Percentiles rank a stretch among this genome's conserved stretches.
Conservation (phyloP, 768 basidiomycete genomes). For the Peribolospora baueri region DNA sequence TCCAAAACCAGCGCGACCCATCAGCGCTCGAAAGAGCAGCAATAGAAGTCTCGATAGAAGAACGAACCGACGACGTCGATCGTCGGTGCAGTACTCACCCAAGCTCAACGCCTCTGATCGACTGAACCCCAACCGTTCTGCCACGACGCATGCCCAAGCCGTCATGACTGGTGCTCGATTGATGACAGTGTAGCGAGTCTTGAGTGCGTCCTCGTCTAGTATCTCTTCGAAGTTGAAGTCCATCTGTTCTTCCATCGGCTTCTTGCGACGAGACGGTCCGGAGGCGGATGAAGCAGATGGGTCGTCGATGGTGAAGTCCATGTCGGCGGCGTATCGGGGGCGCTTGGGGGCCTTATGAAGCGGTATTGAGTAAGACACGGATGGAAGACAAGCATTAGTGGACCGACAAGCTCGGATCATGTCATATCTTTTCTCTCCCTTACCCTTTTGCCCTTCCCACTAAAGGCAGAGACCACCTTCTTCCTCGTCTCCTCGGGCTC, state of each 20-base stretch:
- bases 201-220: slow-evolving; percentile 46
- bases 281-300: no score
- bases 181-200: slow-evolving; percentile 36
- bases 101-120: slow-evolving; percentile 77
- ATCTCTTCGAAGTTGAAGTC: slow-evolving; percentile 49
- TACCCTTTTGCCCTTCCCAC: background rate
- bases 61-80: background rate
- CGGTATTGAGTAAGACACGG: background rate
- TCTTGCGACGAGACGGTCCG: slow-evolving; percentile 8
- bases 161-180: slow-evolving; percentile 91
- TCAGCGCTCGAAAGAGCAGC: background rate
- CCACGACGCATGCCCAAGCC: slow-evolving; percentile 71
- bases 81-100: slow-evolving; percentile 26
- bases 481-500: slow-evolving; percentile 8
- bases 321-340: slow-evolving; percentile 38
- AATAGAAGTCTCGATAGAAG: background rate
- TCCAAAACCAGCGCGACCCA: background rate
- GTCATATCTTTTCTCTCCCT: no score
- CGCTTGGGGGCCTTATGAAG: slow-evolving; percentile 23
- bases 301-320: slow-evolving; percentile 21
- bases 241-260: slow-evolving; percentile 26
- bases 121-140: slow-evolving; percentile 62
- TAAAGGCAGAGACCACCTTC: background rate
- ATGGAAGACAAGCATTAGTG: no score
- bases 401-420: no score